Conservation (phyloP, 1,284 basidiomycete genomes). For the Ceratobasidium sp. region DNA sequence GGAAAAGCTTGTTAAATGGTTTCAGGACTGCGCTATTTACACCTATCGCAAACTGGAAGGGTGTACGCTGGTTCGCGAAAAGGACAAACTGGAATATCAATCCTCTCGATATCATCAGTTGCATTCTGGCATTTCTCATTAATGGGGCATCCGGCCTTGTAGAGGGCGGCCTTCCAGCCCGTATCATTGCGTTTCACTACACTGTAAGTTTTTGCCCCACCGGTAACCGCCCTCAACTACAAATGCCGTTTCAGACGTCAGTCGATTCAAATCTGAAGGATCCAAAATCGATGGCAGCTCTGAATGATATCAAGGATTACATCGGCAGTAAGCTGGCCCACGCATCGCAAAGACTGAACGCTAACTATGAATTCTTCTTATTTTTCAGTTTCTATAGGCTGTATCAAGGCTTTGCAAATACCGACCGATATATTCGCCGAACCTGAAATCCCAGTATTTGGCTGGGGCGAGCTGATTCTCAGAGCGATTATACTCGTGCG, state of each 20-base stretch:
- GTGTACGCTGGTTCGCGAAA: background rate
- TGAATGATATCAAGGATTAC: slow-evolving; percentile 10
- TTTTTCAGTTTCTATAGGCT: background rate
- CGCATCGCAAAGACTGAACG: background rate
- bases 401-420: slow-evolving; percentile 8
- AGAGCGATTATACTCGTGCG: background rate
- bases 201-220: background rate
- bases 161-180: background rate
- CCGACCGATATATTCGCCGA: slow-evolving; percentile 21
- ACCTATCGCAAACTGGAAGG: slow-evolving; percentile 12
- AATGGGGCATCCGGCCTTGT: slow-evolving; percentile 4
- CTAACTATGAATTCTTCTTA: too few species aligned
- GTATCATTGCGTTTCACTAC: slow-evolving; percentile 5
- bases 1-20: background rate
- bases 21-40: background rate
- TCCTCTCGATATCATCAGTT: background rate
- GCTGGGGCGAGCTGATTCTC: slow-evolving; percentile 16
- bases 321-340: background rate
- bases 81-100: background rate
- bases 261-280: background rate
- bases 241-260: background rate
- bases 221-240: background rate
- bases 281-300: slow-evolving; percentile 3
- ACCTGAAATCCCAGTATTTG: slow-evolving; percentile 10
- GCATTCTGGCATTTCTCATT: slow-evolving; percentile 10